These are phyloP conservation scores for Kalmusia sp. DNA, from an alignment of 2,329 filamentous ascomycete species.

Conservation along the genomic window DNA sequence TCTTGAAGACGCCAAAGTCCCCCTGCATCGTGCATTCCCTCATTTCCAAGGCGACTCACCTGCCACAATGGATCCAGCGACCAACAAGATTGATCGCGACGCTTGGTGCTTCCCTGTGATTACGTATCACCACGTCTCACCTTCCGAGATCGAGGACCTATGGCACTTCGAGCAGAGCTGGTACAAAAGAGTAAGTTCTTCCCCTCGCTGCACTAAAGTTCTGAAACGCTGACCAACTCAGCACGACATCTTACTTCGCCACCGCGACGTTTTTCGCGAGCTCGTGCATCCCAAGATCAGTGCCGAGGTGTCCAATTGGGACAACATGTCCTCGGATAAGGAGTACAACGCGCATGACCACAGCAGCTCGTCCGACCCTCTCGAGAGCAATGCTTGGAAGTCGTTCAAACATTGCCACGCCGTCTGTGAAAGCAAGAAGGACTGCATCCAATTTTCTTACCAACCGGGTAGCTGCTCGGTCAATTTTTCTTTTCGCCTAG, in stretches of 20 bases:
- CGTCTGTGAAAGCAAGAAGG: conserved; percentile 39
- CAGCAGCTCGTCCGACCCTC: conserved; percentile 21
- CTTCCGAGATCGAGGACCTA: conserved; percentile 44
- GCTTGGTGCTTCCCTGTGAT: conserved; percentile 55
- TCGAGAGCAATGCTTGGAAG: conserved; percentile 44
- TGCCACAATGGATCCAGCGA: conserved; percentile 48
- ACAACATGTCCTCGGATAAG: conserved; percentile 45
- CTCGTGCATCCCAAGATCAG: conserved; percentile 40
- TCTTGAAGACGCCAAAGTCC: conserved; percentile 43
- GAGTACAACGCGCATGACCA: conserved; percentile 46
- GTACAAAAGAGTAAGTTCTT: conserved; percentile 37
- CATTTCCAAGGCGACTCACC: conserved; percentile 56
- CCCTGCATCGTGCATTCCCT: conserved; percentile 49
- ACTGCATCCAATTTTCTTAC: conserved; percentile 46
- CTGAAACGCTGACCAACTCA: conserved; percentile 23
- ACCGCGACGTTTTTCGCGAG: conserved; percentile 47
- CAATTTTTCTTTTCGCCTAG: conserved; percentile 37
- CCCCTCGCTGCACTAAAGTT: conserved; percentile 7
- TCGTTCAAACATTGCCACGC: conserved; percentile 43
- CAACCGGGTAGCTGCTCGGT: conserved; percentile 40
- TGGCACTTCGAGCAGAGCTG: conserved; percentile 50
- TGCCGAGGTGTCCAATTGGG: conserved; percentile 33
- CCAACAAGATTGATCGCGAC: conserved; percentile 40
- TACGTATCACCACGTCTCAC: conserved; percentile 49
- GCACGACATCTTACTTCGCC: conserved; percentile 42